Evolutionary conservation across 768 basidiomycete species (phyloP), one percentile per base, ranked within the genome.

Genomic region (Tricholoma hemisulphureum): DNA sequence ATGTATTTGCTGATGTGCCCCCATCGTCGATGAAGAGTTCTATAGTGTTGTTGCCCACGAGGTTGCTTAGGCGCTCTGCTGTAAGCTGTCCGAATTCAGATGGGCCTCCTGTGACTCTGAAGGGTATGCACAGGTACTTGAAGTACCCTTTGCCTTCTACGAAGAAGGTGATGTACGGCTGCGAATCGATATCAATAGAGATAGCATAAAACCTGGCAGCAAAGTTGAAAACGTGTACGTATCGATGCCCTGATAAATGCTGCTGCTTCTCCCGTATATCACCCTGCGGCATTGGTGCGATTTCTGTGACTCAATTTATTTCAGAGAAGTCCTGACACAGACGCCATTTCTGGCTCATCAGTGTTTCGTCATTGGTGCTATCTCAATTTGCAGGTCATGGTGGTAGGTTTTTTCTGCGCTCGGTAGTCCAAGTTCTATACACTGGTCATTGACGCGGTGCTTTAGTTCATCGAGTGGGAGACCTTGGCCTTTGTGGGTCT

Each of bases 11-110:
- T 28, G 72, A 67, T 2, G 65, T 45, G 1, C 67, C 73, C 0
- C 74, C 71, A 57, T 81, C 75, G 46, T 80, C 76, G 0, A 80
- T 75, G 39, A 77, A 78, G 13, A 74, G 60, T 53, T 77, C 71
- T 11, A 75, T 37, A 2, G 63, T 57, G 0, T 49, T 48, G 0
- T 66, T 53, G 4, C 54, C 62, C 1, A 73, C 18, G 1, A 74
- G 23, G 45, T 73, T 71, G 11, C 65, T 48, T 2, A 77, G 26
- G 0, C 35, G 18, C 0, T 56, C 11, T 3, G 65, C 72, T 14
- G 67, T 71, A 55, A 74, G 59, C 8, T 72, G 9, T 7, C 65
- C 69, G 56, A 77, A 79, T 6, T 61, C 65, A 0, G 75, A 69
- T 5, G 76, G 79, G 0, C 72, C 73, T 1, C 74, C 77, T 0